These are phyloP conservation scores for Leccinum arenicola DNA, from an alignment of 768 basidiomycete species.

Conservation along the genomic window DNA sequence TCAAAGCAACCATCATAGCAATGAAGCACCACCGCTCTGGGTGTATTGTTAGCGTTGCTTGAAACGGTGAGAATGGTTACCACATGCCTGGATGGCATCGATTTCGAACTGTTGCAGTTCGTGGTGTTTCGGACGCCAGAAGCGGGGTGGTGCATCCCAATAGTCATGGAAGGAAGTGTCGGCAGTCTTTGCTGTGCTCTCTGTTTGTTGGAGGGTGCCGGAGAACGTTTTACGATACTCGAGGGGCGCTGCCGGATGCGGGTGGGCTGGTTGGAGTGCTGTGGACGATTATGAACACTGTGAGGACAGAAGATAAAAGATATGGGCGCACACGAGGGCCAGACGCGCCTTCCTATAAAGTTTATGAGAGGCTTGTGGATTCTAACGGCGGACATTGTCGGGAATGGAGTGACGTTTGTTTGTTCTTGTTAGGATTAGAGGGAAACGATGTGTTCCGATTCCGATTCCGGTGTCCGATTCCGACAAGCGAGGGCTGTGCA, in stretches of 20 bases:
- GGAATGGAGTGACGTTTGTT: slow-evolving; percentile 21
- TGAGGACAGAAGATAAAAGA: background rate
- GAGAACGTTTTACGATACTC: slow-evolving; percentile 53
- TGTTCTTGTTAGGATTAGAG: slow-evolving; percentile 20
- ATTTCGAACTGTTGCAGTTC: slow-evolving; percentile 58
- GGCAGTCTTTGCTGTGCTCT: slow-evolving; percentile 6
- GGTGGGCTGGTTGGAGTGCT: slow-evolving; percentile 41
- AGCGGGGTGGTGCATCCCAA: slow-evolving; percentile 65
- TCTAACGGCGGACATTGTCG: slow-evolving; percentile 34
- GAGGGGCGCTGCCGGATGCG: slow-evolving; percentile 68
- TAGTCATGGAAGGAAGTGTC: slow-evolving; percentile 41
- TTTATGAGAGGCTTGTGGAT: slow-evolving; percentile 57
- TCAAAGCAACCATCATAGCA: slow-evolving; percentile 28
- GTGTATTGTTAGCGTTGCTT: slow-evolving; percentile 2
- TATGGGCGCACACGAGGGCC: slow-evolving; percentile 42
- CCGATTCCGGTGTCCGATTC: slow-evolving; percentile 10
- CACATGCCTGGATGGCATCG: slow-evolving; percentile 59
- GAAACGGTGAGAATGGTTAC: background rate
- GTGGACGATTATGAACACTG: slow-evolving; percentile 22
- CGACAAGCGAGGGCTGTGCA: slow-evolving; percentile 17
- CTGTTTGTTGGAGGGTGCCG: slow-evolving; percentile 38
- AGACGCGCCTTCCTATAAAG: slow-evolving; percentile 58
- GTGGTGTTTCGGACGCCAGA: slow-evolving; percentile 51
- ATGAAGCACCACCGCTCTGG: slow-evolving; percentile 66
- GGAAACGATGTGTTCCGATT: slow-evolving; percentile 7